Evolutionary conservation across 1,139 yeast species (phyloP).

Genomic region (Yamadazyma diddensiae): DNA sequence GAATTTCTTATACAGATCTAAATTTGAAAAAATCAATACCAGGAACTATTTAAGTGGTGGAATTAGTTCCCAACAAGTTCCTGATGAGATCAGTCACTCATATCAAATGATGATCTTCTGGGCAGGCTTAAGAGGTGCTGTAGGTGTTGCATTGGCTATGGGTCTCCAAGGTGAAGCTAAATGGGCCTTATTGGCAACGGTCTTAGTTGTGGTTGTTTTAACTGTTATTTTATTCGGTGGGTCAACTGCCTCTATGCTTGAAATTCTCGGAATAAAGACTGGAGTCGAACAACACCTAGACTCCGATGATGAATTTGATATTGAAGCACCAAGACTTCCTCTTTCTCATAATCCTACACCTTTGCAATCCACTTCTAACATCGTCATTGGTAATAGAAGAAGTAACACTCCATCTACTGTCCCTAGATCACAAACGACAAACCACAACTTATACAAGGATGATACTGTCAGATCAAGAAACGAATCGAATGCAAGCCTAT

Average conservation of each 20-base stretch:
- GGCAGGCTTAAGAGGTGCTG: conserved; percentile 99
- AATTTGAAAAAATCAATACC: conserved; percentile 38
- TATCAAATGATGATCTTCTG: conserved; percentile 99
- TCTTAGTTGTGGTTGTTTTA: conserved; percentile 90
- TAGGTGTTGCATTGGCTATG: conserved; percentile 98
- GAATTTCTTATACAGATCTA: conserved; percentile 71
- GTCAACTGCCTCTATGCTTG: conserved; percentile 97
- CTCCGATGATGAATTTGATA: conserved; percentile 92
- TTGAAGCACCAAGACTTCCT: conserved; percentile 66
- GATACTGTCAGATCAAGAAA: conserved; percentile 24
- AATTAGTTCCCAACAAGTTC: conserved; percentile 41
- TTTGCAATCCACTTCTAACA: conserved; percentile 13
- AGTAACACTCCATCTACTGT: conserved; percentile 12
- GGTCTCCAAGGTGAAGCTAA: conserved; percentile 95
- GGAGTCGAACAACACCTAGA: conserved; percentile 76
- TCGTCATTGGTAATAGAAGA: conserved; percentile 35
- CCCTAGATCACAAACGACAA: conserved; percentile 6
- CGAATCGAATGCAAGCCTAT: conserved; percentile 26
- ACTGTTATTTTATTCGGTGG: conserved; percentile 98
- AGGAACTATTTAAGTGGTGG: conserved; percentile 38
- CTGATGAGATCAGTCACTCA: conserved; percentile 90
- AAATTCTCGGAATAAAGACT: conserved; percentile 85
- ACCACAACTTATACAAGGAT: conserved; percentile 13
- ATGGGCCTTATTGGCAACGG: conserved; percentile 87
- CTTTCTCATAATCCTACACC: conserved; percentile 15